Evolutionary conservation across 352 stramenopile genomes (phyloP), one percentile per base, ranked within the genome.

Genomic region (Pythium diclinum): DNA sequence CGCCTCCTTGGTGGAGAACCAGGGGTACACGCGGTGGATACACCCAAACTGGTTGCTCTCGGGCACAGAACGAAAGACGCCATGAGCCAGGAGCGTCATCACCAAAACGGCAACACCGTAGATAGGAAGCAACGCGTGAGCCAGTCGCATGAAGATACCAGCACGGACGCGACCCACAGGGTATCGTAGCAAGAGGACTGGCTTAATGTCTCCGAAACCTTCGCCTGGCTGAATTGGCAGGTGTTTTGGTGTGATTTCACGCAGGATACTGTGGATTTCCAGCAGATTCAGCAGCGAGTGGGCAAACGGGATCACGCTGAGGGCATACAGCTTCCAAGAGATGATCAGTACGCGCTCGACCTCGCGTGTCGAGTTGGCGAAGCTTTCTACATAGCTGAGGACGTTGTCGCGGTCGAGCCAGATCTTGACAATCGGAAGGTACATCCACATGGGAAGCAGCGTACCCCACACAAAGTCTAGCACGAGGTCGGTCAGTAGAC

Each of bases 381-480:
- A 53, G 13, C 16, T 53, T 2, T 53, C 33, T 4, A 58, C 2
- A 0, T 58, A 1, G 30, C 23, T 19, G 10, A 14, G 10, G 19
- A 59, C 14, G 1, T 49, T n/a, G 9, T 0, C 19, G 28, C 33
- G 34, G 6, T 30, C 17, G 7, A 42, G 25, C 11, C 38, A 56
- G 10, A 58, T 19, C 16, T 51, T 25, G 3, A 63, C 13, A 21
- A 71, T 68, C 21, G 65, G 66, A 6, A 63, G 16, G 33, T 68
- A 70, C 36, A 68, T 60, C 48, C 61, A 49, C 3, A 76, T 53
- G 4, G 69, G 63, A 25, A 69, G 10, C n/a, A 69, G 23, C 36
- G 56, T 57, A 3, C 63, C 63, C 63, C 63, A 69, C 4, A 65
- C 56, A 57, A 69, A 69, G 16, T 69, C 63, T 1, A 69, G 28